These are phyloP conservation scores for Psilocybe sp. DNA, from an alignment of 768 basidiomycete genomes.

Conservation along the genomic window DNA sequence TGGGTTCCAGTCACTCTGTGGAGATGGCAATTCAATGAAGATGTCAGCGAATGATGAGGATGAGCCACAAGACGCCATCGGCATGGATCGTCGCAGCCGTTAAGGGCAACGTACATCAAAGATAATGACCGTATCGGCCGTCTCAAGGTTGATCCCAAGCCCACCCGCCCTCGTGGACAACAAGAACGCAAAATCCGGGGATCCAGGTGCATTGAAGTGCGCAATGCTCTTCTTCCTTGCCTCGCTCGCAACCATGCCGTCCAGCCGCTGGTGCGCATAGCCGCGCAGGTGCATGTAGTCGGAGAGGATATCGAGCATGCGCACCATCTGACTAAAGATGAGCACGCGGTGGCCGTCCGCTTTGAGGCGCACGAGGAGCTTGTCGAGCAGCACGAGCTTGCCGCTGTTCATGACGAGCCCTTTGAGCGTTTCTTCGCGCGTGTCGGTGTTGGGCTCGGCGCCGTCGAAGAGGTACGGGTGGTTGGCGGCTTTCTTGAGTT, in stretches of 20 bases:
- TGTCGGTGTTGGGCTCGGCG: constrained; percentile 66
- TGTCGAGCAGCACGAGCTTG: constrained; percentile 97
- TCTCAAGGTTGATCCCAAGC: constrained; percentile 97
- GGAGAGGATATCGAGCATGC: constrained; percentile 96
- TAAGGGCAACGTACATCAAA: constrained; percentile 78
- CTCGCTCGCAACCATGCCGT: constrained; percentile 94
- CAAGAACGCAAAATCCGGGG: constrained; percentile 94
- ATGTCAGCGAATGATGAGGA: not conserved
- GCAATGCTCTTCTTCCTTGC: constrained; percentile 93
- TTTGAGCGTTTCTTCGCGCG: constrained; percentile 80
- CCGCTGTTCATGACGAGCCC: constrained; percentile 99
- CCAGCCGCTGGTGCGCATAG: constrained; percentile 90
- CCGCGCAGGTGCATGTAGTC: constrained; percentile 92
- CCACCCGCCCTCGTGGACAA: constrained; percentile 97
- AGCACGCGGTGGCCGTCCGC: constrained; percentile 94
- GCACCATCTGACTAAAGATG: constrained; percentile 99
- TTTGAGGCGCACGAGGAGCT: constrained; percentile 85
- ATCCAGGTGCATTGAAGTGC: constrained; percentile 92
- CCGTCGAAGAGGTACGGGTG: constrained; percentile 98
- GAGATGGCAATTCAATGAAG: too few species aligned
- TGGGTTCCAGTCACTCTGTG: constrained; percentile 95
- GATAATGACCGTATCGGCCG: constrained; percentile 98
- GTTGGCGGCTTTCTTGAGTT: constrained; percentile 97
- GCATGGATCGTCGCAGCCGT: not conserved
- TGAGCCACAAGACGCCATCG: not conserved